phyloP scores from a whole-genome alignment of 306 rosid genomes.

The Dicorynia guianensis region DNA sequence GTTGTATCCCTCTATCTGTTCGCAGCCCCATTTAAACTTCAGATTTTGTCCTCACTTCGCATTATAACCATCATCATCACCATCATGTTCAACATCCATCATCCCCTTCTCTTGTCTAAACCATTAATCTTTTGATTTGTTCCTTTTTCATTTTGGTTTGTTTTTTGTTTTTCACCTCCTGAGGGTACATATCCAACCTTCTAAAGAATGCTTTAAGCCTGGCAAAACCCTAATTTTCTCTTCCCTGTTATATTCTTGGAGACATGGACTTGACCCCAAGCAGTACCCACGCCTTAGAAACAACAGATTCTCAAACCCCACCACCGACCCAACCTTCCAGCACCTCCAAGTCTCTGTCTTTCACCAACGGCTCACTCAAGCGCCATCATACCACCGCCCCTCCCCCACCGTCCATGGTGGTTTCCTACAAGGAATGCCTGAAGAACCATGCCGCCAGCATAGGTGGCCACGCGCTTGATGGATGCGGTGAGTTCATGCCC shows the following conservation, averaged over 20 bases:
- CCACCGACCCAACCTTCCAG: constrained; percentile 44
- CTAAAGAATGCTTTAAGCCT: constrained; percentile 28
- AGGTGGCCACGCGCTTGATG: constrained; percentile 90
- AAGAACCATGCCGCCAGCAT: constrained; percentile 87
- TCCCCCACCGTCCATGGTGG: constrained; percentile 29
- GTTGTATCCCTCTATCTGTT: constrained; percentile 49
- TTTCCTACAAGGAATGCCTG: constrained; percentile 77
- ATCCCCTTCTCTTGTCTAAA: constrained; percentile 12
- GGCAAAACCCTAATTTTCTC: constrained; percentile 55
- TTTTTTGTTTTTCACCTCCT: constrained; percentile 22
- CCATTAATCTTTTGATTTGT: constrained; percentile 27
- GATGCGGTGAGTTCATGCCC: constrained; percentile 92
- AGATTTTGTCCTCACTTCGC: constrained; percentile 56
- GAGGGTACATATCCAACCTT: constrained; percentile 24
- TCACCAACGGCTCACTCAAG: constrained; percentile 63
- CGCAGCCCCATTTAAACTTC: constrained; percentile 51
- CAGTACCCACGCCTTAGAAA: constrained; percentile 40
- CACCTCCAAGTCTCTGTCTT: constrained; percentile 47
- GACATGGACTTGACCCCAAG: constrained; percentile 58
- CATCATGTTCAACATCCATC: constrained; percentile 13
- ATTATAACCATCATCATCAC: constrained; percentile 54
- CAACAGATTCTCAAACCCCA: constrained; percentile 54
- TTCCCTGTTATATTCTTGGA: constrained; percentile 26
- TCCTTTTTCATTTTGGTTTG: background rate
- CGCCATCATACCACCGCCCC: constrained; percentile 43